phyloP scores from a whole-genome alignment of 2,329 filamentous ascomycete species.

The Fusarium haematococcum region DNA sequence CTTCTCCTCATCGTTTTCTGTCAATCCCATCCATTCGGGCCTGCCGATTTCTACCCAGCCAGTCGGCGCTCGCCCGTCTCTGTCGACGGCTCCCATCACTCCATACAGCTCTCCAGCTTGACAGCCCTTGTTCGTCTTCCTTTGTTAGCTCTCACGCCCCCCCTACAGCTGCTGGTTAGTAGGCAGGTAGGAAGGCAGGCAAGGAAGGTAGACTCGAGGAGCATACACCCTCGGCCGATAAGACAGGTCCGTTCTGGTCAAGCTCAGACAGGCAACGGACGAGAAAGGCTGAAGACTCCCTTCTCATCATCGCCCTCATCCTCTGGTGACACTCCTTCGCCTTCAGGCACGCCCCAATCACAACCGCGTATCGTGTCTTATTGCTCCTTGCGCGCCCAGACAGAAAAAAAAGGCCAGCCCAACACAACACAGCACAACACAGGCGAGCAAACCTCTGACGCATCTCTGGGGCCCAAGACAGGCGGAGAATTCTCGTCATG shows the following conservation, averaged over 20 bases:
- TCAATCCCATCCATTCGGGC: conserved; percentile 42
- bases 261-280: conserved; percentile 33
- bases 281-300: conserved; percentile 38
- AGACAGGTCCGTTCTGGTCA: conserved; percentile 28
- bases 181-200: not conserved
- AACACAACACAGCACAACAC: conserved; percentile 18
- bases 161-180: conserved; percentile 1
- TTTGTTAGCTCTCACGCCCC: conserved; percentile 36
- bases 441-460: conserved; percentile 34
- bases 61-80: conserved; percentile 43
- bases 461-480: conserved; percentile 41
- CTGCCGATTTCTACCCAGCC: conserved; percentile 36
- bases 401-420: not conserved
- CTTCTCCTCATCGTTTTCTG: conserved; percentile 36
- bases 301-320: conserved; percentile 18
- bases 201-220: conserved; percentile 13
- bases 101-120: conserved; percentile 31
- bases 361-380: conserved; percentile 42
- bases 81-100: conserved; percentile 29
- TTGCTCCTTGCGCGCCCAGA: conserved; percentile 33
- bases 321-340: conserved; percentile 25
- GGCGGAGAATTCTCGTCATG: conserved; percentile 54
- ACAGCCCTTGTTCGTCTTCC: conserved; percentile 33
- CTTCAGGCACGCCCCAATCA: conserved; percentile 35
- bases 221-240: conserved; percentile 21